These are phyloP conservation scores for Houttuynia cordata DNA, from an alignment of 164 flowering plant species.

Conservation along the genomic window DNA sequence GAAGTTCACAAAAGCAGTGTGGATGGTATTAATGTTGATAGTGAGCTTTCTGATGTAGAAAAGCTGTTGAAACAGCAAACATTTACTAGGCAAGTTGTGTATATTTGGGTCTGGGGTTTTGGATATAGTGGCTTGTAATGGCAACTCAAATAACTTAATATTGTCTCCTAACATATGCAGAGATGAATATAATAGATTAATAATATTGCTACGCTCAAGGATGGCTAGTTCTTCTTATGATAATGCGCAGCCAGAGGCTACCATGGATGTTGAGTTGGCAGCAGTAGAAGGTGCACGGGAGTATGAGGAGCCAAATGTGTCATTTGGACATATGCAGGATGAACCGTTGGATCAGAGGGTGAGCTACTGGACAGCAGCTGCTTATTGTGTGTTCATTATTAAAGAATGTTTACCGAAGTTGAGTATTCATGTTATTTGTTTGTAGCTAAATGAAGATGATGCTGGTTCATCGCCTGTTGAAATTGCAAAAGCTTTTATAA, in stretches of 20 bases:
- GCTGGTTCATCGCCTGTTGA: slow-evolving; percentile 78
- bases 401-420: too few relatives aligned
- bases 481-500: slow-evolving; percentile 88
- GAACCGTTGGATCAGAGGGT: slow-evolving; percentile 5
- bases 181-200: slow-evolving; percentile 52
- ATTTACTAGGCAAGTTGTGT: slow-evolving; percentile 50
- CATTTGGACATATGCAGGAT: slow-evolving; percentile 17
- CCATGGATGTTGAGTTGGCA: slow-evolving; percentile 3
- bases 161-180: slow-evolving; percentile 21
- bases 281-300: slow-evolving; percentile 14
- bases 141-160: background rate
- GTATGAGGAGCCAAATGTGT: slow-evolving; percentile 11
- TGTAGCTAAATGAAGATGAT: too few relatives aligned
- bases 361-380: too few relatives aligned
- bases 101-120: background rate
- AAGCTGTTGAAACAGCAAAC: slow-evolving; percentile 43
- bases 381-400: too few relatives aligned
- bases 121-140: background rate
- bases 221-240: slow-evolving; percentile 25
- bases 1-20: slow-evolving; percentile 14
- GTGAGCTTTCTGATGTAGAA: slow-evolving; percentile 48
- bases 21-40: slow-evolving; percentile 13
- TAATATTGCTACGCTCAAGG: slow-evolving; percentile 49
- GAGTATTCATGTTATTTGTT: too few relatives aligned
- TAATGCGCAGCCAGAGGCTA: slow-evolving; percentile 13